phyloP scores from a whole-genome alignment of 805 yeast genomes.

The Kluyveromyces siamensis region DNA sequence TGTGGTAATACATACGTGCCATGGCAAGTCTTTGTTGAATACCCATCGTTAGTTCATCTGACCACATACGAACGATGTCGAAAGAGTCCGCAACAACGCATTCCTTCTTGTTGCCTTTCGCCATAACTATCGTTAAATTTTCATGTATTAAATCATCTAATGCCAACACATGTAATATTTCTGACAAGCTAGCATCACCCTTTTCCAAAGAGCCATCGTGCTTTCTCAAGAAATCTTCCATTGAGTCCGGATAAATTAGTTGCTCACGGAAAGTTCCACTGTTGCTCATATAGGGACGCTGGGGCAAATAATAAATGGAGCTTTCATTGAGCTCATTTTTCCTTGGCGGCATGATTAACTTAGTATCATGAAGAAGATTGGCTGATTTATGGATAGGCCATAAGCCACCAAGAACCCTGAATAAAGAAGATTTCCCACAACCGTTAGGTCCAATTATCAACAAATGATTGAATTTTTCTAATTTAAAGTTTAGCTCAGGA shows the following conservation, averaged over 20 bases:
- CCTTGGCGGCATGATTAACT: conserved; percentile 24
- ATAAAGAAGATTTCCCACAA: conserved; percentile 88
- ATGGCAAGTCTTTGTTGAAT: conserved; percentile 90
- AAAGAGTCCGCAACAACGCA: conserved; percentile 39
- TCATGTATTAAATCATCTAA: conserved; percentile 48
- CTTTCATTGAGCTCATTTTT: conserved; percentile 25
- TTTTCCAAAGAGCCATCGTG: conserved; percentile 18
- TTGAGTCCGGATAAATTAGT: conserved; percentile 76
- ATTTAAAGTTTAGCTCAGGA: conserved; percentile 54
- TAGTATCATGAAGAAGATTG: conserved; percentile 53
- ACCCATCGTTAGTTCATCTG: conserved; percentile 80
- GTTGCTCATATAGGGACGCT: conserved; percentile 76
- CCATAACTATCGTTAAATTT: conserved; percentile 31
- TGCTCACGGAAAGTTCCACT: conserved; percentile 67
- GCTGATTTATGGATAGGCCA: conserved; percentile 70
- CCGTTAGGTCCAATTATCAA: conserved; percentile 95
- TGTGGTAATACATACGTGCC: conserved; percentile 86
- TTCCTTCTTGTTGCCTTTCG: conserved; percentile 10
- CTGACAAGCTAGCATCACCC: conserved; percentile 40
- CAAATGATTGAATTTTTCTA: conserved; percentile 75
- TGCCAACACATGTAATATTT: conserved; percentile 48
- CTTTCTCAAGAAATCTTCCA: conserved; percentile 42
- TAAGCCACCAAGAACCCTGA: conserved; percentile 83
- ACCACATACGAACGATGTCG: conserved; percentile 71
- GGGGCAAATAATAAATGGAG: conserved; percentile 78